phyloP scores from a whole-genome alignment of 2,329 filamentous ascomycete species.

The Penicillium sp. region DNA sequence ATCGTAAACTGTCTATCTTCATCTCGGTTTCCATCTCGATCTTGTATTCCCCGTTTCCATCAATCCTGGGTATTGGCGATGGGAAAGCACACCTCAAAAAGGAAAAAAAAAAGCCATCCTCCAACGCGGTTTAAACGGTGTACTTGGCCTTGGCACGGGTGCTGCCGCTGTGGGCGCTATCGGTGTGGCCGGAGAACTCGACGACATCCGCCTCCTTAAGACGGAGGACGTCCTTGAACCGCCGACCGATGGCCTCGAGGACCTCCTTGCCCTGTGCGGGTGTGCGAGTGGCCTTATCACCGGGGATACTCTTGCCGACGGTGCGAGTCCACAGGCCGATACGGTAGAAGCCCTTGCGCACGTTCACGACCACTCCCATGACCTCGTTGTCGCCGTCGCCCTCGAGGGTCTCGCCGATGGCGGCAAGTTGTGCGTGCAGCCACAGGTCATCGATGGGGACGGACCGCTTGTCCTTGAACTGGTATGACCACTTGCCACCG shows the following conservation, averaged over 20 bases:
- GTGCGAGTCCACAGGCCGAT: constrained; percentile 97
- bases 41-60: constrained; percentile 10
- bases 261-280: constrained; percentile 82
- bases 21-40: not conserved
- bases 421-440: constrained; percentile 95
- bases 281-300: constrained; percentile 73
- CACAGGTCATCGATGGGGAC: constrained; percentile 93
- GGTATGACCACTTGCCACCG: constrained; percentile 97
- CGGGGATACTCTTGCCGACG: constrained; percentile 79
- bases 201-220: constrained; percentile 75
- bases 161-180: constrained; percentile 88
- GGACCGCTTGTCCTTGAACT: constrained; percentile 92
- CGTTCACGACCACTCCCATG: constrained; percentile 99
- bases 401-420: constrained; percentile 97
- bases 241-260: constrained; percentile 78
- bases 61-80: constrained; percentile 5
- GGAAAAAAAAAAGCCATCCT: not conserved
- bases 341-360: constrained; percentile 97
- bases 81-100: not conserved
- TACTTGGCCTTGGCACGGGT: constrained; percentile 96
- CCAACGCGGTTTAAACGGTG: constrained; percentile 61
- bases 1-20: constrained; percentile 13
- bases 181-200: constrained; percentile 96
- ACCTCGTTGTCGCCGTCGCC: constrained; percentile 91
- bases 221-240: constrained; percentile 90